Percentiles rank a stretch among this genome's conserved stretches.
These are phyloP conservation scores for Neoboletus brunneissimus DNA, from an alignment of 768 basidiomycete genomes.

Conservation along the genomic window DNA sequence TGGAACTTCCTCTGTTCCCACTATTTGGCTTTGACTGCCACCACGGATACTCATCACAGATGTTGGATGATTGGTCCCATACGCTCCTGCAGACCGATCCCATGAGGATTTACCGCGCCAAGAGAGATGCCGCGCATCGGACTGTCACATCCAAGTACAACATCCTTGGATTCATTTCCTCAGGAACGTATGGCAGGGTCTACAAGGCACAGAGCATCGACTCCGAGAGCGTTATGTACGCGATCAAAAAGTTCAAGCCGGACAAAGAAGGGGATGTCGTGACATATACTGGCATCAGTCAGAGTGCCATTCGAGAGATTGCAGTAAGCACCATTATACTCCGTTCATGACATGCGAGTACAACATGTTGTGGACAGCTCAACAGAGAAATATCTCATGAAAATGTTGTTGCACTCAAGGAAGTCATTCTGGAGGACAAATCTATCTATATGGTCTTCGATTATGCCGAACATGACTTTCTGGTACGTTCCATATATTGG, in stretches of 20 bases:
- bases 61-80: constrained; percentile 39
- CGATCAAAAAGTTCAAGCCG: constrained; percentile 99
- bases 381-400: constrained; percentile 89
- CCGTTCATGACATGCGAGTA: constrained; percentile 10
- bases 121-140: constrained; percentile 65
- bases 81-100: constrained; percentile 53
- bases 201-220: constrained; percentile 90
- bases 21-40: neutral
- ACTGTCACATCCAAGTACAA: constrained; percentile 79
- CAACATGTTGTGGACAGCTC: constrained; percentile 44
- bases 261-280: constrained; percentile 98
- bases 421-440: constrained; percentile 97
- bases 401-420: constrained; percentile 87
- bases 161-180: constrained; percentile 96
- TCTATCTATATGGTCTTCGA: constrained; percentile 99
- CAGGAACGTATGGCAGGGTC: constrained; percentile 97
- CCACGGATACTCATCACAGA: constrained; percentile 5
- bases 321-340: constrained; percentile 53
- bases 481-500: constrained; percentile 51
- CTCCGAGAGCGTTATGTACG: constrained; percentile 69
- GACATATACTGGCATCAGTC: constrained; percentile 96
- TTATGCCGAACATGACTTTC: constrained; percentile 97
- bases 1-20: neutral
- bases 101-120: constrained; percentile 82
- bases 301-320: constrained; percentile 96